Evolutionary conservation across 495 filamentous ascomycete species (phyloP), one percentile per base, ranked within the genome.

Genomic region (Glarea lozoyensis): DNA sequence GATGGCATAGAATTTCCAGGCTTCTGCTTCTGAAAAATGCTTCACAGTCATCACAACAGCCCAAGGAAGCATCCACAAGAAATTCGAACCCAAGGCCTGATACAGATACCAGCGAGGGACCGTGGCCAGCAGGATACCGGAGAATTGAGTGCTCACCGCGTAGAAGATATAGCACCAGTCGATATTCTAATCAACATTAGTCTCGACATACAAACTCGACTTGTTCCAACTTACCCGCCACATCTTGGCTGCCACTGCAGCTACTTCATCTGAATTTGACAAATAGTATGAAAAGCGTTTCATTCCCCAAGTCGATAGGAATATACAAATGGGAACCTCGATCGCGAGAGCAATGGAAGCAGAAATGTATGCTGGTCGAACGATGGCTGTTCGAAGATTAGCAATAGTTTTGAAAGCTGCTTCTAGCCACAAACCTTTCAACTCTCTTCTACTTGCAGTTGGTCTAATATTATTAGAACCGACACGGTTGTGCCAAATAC

Each of bases 131-230:
- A 86, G 60, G 5, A 86, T 66, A 2, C 75, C 67, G 0, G 80
- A 72, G 6, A 86, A 59, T 51, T 84, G 81, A n/a, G 70, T 78
- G 12, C 67, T 71, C 18, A 75, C 37, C 0, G 77, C 82, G 50
- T 84, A 87, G 58, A 86, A 80, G 39, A 87, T 77, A 57, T 87
- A 87, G 57, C 80, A 83, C 82, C 80, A 82, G 52, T 82, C 78
- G 30, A 79, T 76, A 2, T 65, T 79, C 52, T 69, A 40, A 18
- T 21, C 17, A 4, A 4, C 11, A 31, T 15, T 12, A 31, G 30
- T 42, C n/a, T 17, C 4, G 21, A 34, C 22, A 25, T 20, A 22
- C 15, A 27, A 21, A n/a, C n/a, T n/a, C n/a, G n/a, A n/a, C n/a
- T n/a, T n/a, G n/a, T n/a, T n/a, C n/a, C n/a, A 22, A 41, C n/a